Percentiles rank a stretch among this genome's conserved stretches.
phyloP scores from a whole-genome alignment of 2,329 filamentous ascomycete genomes.

The Ceratocystis cacaofunesta region DNA sequence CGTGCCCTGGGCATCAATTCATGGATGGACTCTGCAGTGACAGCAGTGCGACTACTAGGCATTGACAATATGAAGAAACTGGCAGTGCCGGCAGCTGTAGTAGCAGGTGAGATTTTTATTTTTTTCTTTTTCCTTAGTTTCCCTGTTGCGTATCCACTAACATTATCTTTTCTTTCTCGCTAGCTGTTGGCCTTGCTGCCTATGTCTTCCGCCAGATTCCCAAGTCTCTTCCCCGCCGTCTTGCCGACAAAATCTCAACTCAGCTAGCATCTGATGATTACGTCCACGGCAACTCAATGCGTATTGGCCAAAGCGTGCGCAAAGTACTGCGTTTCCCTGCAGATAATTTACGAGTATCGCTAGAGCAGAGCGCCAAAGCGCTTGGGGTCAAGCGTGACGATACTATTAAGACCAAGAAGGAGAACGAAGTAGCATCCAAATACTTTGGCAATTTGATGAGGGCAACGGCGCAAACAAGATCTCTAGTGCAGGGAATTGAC shows the following conservation, averaged over 20 bases:
- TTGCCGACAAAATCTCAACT: slow-evolving; percentile 69
- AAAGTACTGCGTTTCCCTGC: slow-evolving; percentile 79
- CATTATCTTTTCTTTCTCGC: slow-evolving; percentile 21
- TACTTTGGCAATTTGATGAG: slow-evolving; percentile 81
- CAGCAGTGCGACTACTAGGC: slow-evolving; percentile 65
- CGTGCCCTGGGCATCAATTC: slow-evolving; percentile 68
- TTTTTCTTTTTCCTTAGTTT: background rate
- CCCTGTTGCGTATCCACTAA: slow-evolving; percentile 12
- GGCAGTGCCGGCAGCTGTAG: slow-evolving; percentile 63
- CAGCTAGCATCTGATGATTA: slow-evolving; percentile 79
- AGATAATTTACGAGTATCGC: slow-evolving; percentile 66
- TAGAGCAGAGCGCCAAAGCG: slow-evolving; percentile 76
- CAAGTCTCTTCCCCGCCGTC: slow-evolving; percentile 68
- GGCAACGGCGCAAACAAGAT: slow-evolving; percentile 40
- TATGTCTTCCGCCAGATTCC: slow-evolving; percentile 83
- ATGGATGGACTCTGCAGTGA: slow-evolving; percentile 79
- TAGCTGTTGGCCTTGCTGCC: slow-evolving; percentile 59
- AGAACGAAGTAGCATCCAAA: slow-evolving; percentile 75
- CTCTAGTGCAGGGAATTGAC: slow-evolving; percentile 37
- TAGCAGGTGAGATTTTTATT: slow-evolving; percentile 51
- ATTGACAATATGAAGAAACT: slow-evolving; percentile 67
- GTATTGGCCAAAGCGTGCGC: slow-evolving; percentile 74
- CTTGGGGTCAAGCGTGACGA: slow-evolving; percentile 66
- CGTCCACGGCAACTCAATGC: slow-evolving; percentile 70
- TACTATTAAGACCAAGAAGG: slow-evolving; percentile 62